Conservation (phyloP, 2,329 filamentous ascomycete genomes). For the Calonectria multiphialidica region DNA sequence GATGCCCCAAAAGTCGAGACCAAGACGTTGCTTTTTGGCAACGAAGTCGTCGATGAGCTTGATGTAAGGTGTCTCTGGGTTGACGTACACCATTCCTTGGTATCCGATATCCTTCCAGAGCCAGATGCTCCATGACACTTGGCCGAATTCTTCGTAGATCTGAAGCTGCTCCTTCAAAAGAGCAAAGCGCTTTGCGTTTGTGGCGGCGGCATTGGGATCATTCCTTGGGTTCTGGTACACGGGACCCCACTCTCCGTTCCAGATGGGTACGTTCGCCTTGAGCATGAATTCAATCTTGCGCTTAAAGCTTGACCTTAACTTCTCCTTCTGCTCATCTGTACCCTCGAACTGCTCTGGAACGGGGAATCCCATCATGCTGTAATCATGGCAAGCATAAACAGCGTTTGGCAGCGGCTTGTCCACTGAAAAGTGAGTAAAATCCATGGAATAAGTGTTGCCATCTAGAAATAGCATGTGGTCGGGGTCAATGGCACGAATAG, state of each 20-base stretch:
- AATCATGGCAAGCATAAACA: constrained; percentile 67
- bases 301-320: constrained; percentile 53
- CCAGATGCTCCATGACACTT: constrained; percentile 69
- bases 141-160: constrained; percentile 47
- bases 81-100: constrained; percentile 66
- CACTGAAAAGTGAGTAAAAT: constrained; percentile 57
- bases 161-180: constrained; percentile 56
- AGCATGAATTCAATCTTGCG: constrained; percentile 60
- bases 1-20: constrained; percentile 67
- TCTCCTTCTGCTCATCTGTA: constrained; percentile 55
- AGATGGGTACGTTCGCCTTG: constrained; percentile 54
- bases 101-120: constrained; percentile 69
- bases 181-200: constrained; percentile 56
- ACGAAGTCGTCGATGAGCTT: constrained; percentile 63
- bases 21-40: constrained; percentile 65
- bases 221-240: constrained; percentile 57
- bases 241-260: constrained; percentile 66
- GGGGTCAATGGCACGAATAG: constrained; percentile 55
- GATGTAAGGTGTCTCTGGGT: constrained; percentile 61
- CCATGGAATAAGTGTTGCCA: constrained; percentile 67
- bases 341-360: constrained; percentile 53
- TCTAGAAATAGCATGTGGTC: constrained; percentile 64
- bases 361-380: constrained; percentile 64
- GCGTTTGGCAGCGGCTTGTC: constrained; percentile 57
- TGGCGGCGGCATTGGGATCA: constrained; percentile 50